phyloP scores from a whole-genome alignment of 2,329 filamentous ascomycete genomes.

The Annulohypoxylon truncatum region DNA sequence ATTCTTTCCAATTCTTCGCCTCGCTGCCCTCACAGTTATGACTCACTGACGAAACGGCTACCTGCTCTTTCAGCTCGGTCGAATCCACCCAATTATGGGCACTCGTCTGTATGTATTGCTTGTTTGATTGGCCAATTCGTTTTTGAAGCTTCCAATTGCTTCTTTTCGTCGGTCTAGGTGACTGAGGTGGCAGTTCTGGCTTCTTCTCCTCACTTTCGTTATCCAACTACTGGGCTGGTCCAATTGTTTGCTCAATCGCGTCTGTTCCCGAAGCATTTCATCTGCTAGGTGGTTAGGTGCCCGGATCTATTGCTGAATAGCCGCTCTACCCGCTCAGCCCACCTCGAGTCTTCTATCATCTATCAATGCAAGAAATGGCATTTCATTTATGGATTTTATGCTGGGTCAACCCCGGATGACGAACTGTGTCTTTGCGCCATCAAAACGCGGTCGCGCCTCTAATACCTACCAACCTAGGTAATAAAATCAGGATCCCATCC shows the following conservation, averaged over 20 bases:
- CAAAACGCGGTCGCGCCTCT: slow-evolving; percentile 34
- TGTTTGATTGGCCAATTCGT: slow-evolving; percentile 45
- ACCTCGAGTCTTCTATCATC: slow-evolving; percentile 22
- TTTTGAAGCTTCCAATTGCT: slow-evolving; percentile 15
- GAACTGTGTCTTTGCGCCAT: slow-evolving; percentile 29
- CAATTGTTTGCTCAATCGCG: slow-evolving; percentile 34
- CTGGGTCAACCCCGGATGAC: slow-evolving; percentile 28
- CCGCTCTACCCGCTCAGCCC: slow-evolving; percentile 36
- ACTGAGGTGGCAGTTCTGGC: slow-evolving; percentile 23
- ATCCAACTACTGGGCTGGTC: slow-evolving; percentile 4
- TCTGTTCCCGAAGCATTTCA: slow-evolving; percentile 13
- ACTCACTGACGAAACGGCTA: slow-evolving; percentile 39
- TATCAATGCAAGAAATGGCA: slow-evolving; percentile 25
- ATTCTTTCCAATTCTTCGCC: slow-evolving; percentile 25
- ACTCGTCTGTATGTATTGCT: slow-evolving; percentile 11
- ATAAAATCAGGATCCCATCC: slow-evolving; percentile 34
- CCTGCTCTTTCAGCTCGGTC: slow-evolving; percentile 19
- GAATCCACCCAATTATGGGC: slow-evolving; percentile 38
- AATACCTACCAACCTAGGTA: slow-evolving; percentile 36
- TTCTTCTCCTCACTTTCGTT: slow-evolving; percentile 11
- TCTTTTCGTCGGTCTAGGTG: slow-evolving; percentile 9
- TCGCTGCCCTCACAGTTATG: slow-evolving; percentile 30
- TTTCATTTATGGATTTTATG: slow-evolving; percentile 22
- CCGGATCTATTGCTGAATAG: slow-evolving; percentile 19
- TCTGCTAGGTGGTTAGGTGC: slow-evolving; percentile 5